Base-by-base conservation (phyloP, 2,329 filamentous ascomycete genomes). In the Aspergillus pseudonomiae region DNA sequence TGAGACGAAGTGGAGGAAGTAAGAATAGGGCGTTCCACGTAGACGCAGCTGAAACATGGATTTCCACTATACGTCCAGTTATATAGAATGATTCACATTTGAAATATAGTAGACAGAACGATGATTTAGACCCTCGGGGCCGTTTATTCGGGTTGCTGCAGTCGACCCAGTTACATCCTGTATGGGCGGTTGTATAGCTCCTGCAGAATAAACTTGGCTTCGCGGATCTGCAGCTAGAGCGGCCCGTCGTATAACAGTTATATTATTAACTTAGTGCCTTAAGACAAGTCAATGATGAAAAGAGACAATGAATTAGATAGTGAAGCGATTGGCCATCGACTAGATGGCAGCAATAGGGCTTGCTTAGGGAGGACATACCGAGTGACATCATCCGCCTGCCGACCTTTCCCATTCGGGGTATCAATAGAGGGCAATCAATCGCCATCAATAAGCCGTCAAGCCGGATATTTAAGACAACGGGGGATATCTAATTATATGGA, bases 321-420 rank as follows among this genome's bases (percentile, higher is more conserved):
- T 30, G 26, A 30, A 52, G 48, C 48, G 26, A 52, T 36, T 55
- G 32, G 14, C 11, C 21, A 39, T n/a, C 39, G 30, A 34, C 30
- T 54, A 54, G 28, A 26, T 19, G 19, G 19, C 4, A 21, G 30
- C 14, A 21, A 32, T 34, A 32, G 30, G 50, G 50, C 28, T 32
- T n/a, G 4, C 3, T 28, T 3, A 54, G n/a, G 9, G 19, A 28
- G 32, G 24, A 54, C 52, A 55, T 55, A 39, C 52, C 32, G n/a
- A 24, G 34, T 53, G 58, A 57, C 46, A 57, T 58, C 43, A 43
- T 41, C 12, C 14, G 41, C 59, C 28, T 48, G 41, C 26, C 45
- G 39, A 36, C 65, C 41, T 62, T 65, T 60, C 70, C 69, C 46
- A 55, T 67, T 73, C 67, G 63, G 70, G 71, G 68, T 64, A 30